Base-by-base conservation (phyloP, 345 rosid species). In the Populus deltoides region DNA sequence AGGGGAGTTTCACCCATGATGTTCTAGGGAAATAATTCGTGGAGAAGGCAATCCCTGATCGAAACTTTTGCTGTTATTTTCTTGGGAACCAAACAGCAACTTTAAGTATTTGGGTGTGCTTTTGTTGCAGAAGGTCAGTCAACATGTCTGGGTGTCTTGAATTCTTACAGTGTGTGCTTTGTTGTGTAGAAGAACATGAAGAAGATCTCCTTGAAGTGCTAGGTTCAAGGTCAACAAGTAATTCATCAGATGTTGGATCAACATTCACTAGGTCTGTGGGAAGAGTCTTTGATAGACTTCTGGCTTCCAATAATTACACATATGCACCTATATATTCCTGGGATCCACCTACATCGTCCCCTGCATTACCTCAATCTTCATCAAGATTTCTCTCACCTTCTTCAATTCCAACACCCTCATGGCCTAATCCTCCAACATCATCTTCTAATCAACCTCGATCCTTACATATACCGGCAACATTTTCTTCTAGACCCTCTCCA, bases 141-240 rank as follows among this genome's bases (percentile, higher is more conserved):
- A 7, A 17, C 17, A 83, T 80, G 86, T 75, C 83, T 22, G 29
- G 8, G 18, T 35, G 45, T 41, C 61, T 83, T 71, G 70, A 78
- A 59, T 74, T 80, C 69, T 75, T 83, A 72, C 27, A 70, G 63
- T 75, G 77, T 71, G 20, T 80, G 57, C 74, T 80, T 66, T 83
- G 27, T 27, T 27, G 83, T 43, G 57, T 70, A 43, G 77, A 77
- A 13, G 79, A 83, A 17, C 6, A 16, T 41, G 7, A 22, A 71
- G 36, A 71, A 24, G 69, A 62, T 16, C 6, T 3, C 12, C 8
- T 20, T n/a, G 53, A 10, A 24, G 18, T 4, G 36, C 27, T 45
- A 7, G 59, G 33, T 45, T 70, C 38, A 45, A 25, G 24, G 59
- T 35, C 73, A 47, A 47, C 5, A 69, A 41, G 27, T 10, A 18